Evolutionary conservation across 306 rosid genomes (phyloP).

Genomic region (Pueraria montana): DNA sequence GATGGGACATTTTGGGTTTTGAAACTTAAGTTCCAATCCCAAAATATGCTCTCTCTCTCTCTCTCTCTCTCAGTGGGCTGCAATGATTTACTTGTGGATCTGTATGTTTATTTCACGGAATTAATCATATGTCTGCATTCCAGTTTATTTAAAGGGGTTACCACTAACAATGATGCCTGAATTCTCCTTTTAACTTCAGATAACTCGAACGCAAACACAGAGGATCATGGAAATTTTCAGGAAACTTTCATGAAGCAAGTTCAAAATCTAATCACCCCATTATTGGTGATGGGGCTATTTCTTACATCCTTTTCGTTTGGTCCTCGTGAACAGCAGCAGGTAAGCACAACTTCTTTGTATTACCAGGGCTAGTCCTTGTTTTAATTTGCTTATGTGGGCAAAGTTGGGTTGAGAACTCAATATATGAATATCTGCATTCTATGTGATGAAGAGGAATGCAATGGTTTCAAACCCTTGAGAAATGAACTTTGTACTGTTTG

Average conservation of each 20-base stretch:
- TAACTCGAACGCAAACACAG: conserved; percentile 71
- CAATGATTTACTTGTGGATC: conserved; percentile 19
- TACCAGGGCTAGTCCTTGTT: conserved; percentile 13
- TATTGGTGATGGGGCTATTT: conserved; percentile 69
- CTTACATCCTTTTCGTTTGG: conserved; percentile 66
- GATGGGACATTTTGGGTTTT: conserved; percentile 31
- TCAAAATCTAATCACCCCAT: conserved; percentile 65
- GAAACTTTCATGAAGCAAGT: conserved; percentile 67
- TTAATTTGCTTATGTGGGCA: background rate
- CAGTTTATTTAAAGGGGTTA: conserved; percentile 2
- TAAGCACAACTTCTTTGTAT: conserved; percentile 35
- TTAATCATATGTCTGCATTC: conserved; percentile 26
- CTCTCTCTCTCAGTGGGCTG: background rate
- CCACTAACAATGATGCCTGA: conserved; percentile 31
- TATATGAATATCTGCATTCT: conserved; percentile 20
- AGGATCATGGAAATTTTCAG: conserved; percentile 68
- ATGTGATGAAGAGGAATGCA: background rate
- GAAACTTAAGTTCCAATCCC: conserved; percentile 16
- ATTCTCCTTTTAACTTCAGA: conserved; percentile 61
- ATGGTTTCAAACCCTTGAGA: conserved; percentile 7
- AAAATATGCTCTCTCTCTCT: background rate
- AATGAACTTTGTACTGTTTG: background rate
- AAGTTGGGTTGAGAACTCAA: conserved; percentile 30
- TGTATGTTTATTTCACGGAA: conserved; percentile 3
- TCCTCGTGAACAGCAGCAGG: conserved; percentile 83